Base-by-base conservation (phyloP, 306 rosid genomes). In the Quercus glauca region DNA sequence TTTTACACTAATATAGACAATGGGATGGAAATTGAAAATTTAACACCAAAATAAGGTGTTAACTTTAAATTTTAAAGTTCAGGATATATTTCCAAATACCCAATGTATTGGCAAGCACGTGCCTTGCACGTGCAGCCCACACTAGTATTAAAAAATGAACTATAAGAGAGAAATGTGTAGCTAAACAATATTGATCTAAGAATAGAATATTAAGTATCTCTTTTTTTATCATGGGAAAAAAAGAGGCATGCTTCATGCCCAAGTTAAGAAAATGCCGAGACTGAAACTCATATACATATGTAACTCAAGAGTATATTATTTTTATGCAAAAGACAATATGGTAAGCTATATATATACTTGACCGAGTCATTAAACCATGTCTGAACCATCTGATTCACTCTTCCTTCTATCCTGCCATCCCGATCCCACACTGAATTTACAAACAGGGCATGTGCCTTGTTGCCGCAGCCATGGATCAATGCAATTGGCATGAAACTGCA, bases 381-480 rank as follows among this genome's bases (percentile, higher is more conserved):
- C 88, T 21, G 86, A 85, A 68, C 77, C 86, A 55, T 85, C 86
- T 4, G 87, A 82, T 14, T 78, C 89, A 17, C 76, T 82, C 63
- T 75, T 91, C 37, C 79, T 56, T 81, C 61, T 85, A 73, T 82
- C 83, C 68, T 21, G 89, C 86, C 88, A 76, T 74, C 77, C 85
- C 3, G 79, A 81, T 19, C 85, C 82, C 41, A 85, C 84, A 68
- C 79, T 87, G 33, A 84, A 89, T 83, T 89, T 91, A 82, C 96
- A 91, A 33, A 91, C 85, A 0, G 96, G 93, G 84, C 96, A 91
- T 55, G 89, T 89, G 75, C 88, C 91, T 79, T 84, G 87, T 75
- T 86, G 91, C 23, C 86, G 88, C 5, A 91, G 91, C 96, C 96
- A 91, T 23, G 89, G 91, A 76, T 87, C 91, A 14, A 91, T 89